phyloP scores from a whole-genome alignment of 1,284 basidiomycete genomes.

The Taiwanofungus camphoratus region DNA sequence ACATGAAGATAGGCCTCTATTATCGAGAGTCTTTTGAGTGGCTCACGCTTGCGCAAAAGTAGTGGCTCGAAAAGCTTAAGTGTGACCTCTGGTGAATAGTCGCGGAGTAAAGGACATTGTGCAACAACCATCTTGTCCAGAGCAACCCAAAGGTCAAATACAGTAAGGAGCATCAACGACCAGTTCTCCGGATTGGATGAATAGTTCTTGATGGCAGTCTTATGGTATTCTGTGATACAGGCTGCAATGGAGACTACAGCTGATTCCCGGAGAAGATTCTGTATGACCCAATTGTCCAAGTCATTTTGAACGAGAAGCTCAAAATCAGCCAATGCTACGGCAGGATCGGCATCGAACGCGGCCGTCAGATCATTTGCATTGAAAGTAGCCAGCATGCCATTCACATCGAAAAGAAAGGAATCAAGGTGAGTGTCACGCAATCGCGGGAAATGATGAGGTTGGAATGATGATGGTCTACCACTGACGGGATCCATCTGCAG shows the following conservation, averaged over 20 bases:
- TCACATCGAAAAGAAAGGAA: too few relatives aligned
- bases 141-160: too few relatives aligned
- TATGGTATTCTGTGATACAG: background rate
- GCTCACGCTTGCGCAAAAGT: constrained; percentile 28
- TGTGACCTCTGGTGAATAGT: constrained; percentile 43
- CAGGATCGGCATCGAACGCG: background rate
- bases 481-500: background rate
- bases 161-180: constrained; percentile 38
- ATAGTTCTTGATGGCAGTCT: constrained; percentile 21
- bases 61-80: constrained; percentile 31
- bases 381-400: too few relatives aligned
- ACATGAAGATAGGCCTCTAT: constrained; percentile 27
- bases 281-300: background rate
- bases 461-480: background rate
- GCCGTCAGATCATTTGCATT: background rate
- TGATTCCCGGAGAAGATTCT: background rate
- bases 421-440: background rate
- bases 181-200: constrained; percentile 33
- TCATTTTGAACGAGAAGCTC: background rate
- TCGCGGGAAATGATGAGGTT: constrained; percentile 15
- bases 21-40: constrained; percentile 23
- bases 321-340: background rate
- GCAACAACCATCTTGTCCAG: constrained; percentile 34
- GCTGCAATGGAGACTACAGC: background rate
- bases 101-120: constrained; percentile 30